Evolutionary conservation across 345 rosid genomes (phyloP), one percentile per base, ranked within the genome.

Genomic region (Linum trigynum): DNA sequence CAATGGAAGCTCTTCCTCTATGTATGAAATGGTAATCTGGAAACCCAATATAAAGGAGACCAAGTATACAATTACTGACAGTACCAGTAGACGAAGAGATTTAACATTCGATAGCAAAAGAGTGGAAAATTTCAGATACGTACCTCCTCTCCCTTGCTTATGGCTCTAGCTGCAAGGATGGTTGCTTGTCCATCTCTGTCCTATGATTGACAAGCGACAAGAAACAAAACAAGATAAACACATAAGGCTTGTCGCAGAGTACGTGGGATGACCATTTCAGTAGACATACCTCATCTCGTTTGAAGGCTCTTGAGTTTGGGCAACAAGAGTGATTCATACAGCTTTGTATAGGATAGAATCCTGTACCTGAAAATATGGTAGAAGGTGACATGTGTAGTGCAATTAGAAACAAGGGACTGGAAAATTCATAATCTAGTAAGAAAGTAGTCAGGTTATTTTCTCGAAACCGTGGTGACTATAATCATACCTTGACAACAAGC

Each of bases 281-380:
- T 11, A 2, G 42, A 57, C 63, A 57, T 83, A 82, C 98, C 92
- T 86, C 87, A 35, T 92, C 97, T 81, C 98, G 80, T 82, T 90
- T 92, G 83, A 92, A 92, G 59, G 98, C 98, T 76, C 81, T 86
- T 60, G 97, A 90, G 69, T 84, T 90, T 38, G 98, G 97, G 70
- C 69, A 77, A 70, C 98, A 92, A 0, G 98, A 90, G 75, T 92
- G 97, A 76, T 92, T 92, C 91, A 88, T 79, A 71, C 98, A 90
- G 71, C 98, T 90, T 73, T 90, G 94, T 67, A 92, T 62, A 59
- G 98, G 92, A 82, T 81, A 92, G 82, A 92, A 92, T 8, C 96
- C 97, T n/a, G 89, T 82, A 68, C 98, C 98, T 92, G 59, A 57
- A 12, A 15, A 61, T 23, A 23, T 23, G 32, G 32, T 23, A 23